Percentiles rank a stretch among this genome's conserved stretches.
Conservation (phyloP, 2,329 filamentous ascomycete species). For the Talaromyces sp. region DNA sequence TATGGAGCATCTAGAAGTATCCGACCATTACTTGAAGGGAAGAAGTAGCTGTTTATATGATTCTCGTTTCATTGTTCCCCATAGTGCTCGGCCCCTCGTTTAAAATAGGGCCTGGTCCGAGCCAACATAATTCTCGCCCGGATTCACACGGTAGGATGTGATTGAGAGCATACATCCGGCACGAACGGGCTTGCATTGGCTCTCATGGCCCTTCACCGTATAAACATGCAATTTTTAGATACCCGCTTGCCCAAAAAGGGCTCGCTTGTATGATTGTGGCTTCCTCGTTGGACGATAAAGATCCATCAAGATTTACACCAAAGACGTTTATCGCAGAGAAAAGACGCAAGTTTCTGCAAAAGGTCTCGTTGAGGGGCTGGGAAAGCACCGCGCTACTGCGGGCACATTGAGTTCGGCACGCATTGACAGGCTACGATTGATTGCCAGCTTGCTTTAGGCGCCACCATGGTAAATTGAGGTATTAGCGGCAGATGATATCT, state of each 20-base stretch:
- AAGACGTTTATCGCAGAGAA: too few relatives aligned
- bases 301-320: too few relatives aligned
- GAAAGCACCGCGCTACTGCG: not conserved
- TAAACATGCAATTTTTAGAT: not conserved
- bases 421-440: conserved; percentile 12
- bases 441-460: conserved; percentile 5
- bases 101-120: not conserved
- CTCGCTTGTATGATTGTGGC: not conserved
- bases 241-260: not conserved
- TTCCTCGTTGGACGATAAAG: not conserved
- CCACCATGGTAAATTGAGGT: not conserved
- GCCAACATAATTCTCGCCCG: not conserved
- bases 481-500: not conserved
- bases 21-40: too few relatives aligned
- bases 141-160: conserved; percentile 5
- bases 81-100: not conserved
- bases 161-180: not conserved
- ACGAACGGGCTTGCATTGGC: not conserved
- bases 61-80: not conserved
- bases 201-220: conserved; percentile 4
- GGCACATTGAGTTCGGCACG: conserved; percentile 4
- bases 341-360: too few relatives aligned
- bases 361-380: not conserved
- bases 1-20: too few relatives aligned
- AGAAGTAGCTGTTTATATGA: conserved; percentile 10